phyloP scores from a whole-genome alignment of 202 grass and related monocot genomes.

The Miscanthus sacchariflorus region DNA sequence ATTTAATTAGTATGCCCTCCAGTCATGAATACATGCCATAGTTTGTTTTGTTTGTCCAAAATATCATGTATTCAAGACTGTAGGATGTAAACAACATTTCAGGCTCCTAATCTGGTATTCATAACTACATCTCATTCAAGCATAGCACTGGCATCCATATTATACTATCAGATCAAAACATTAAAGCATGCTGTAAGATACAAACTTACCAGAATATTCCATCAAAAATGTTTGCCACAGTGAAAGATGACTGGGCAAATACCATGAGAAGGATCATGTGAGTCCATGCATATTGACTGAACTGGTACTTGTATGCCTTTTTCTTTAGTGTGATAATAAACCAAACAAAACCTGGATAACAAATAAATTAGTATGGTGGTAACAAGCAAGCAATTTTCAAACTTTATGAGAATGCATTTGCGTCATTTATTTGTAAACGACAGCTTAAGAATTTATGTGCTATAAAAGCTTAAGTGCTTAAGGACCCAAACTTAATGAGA shows the following conservation, averaged over 20 bases:
- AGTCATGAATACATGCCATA: not conserved
- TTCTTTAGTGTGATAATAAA: slow-evolving; percentile 96
- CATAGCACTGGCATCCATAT: not conserved
- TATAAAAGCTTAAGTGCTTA: slow-evolving; percentile 10
- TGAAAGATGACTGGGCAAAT: slow-evolving; percentile 89
- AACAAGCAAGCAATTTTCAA: not conserved
- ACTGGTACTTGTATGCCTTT: slow-evolving; percentile 93
- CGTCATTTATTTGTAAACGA: not conserved
- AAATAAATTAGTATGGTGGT: slow-evolving; percentile 24
- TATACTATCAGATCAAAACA: not conserved
- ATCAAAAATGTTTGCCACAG: slow-evolving; percentile 93
- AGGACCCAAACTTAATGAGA: not conserved
- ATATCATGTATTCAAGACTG: not conserved
- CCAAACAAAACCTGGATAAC: slow-evolving; percentile 83
- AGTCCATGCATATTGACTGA: slow-evolving; percentile 95
- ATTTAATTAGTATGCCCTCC: not conserved
- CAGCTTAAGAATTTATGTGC: not conserved
- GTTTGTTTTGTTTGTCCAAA: not conserved
- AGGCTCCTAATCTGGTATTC: not conserved
- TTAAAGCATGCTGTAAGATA: not conserved
- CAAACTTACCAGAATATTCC: slow-evolving; percentile 86
- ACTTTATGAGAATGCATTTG: not conserved
- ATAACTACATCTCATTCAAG: not conserved
- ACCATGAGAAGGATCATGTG: slow-evolving; percentile 94
- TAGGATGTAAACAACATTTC: not conserved